A percentile compares a stretch with the other conserved stretches of the same genome.
Evolutionary conservation across 345 rosid species (phyloP).

Genomic region (Dipteronia sinensis): DNA sequence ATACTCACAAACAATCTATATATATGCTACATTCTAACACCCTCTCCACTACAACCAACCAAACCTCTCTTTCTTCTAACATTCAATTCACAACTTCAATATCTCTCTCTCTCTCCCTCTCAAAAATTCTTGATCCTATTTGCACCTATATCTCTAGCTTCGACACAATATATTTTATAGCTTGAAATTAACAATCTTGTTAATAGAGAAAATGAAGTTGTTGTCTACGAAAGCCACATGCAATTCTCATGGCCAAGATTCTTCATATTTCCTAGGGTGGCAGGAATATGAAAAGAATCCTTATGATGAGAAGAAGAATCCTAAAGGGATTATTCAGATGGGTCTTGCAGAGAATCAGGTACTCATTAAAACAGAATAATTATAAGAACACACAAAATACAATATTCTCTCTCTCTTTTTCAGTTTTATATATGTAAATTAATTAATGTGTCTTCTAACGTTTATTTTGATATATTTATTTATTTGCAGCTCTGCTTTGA

Average conservation of each 20-base stretch:
- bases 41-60: slow-evolving; percentile 26
- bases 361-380: not conserved
- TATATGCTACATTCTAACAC: slow-evolving; percentile 13
- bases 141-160: not conserved
- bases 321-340: slow-evolving; percentile 77
- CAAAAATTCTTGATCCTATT: slow-evolving; percentile 2
- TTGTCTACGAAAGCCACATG: slow-evolving; percentile 69
- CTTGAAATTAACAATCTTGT: not conserved
- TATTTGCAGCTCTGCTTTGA: slow-evolving; percentile 64
- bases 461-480: not conserved
- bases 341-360: slow-evolving; percentile 89
- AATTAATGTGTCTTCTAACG: not conserved
- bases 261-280: slow-evolving; percentile 86
- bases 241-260: slow-evolving; percentile 77
- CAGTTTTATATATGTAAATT: not conserved
- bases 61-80: not conserved
- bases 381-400: too few relatives aligned
- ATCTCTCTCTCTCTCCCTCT: not conserved
- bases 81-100: not conserved
- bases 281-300: slow-evolving; percentile 80
- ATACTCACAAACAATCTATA: slow-evolving; percentile 20
- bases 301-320: slow-evolving; percentile 61
- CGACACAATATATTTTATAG: not conserved
- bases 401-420: not conserved
- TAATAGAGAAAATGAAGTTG: slow-evolving; percentile 38